A percentile compares a stretch with the other conserved stretches of the same genome.
These are phyloP conservation scores for Termitomyces bulborhizus DNA, from an alignment of 768 basidiomycete genomes.

Conservation along the genomic window DNA sequence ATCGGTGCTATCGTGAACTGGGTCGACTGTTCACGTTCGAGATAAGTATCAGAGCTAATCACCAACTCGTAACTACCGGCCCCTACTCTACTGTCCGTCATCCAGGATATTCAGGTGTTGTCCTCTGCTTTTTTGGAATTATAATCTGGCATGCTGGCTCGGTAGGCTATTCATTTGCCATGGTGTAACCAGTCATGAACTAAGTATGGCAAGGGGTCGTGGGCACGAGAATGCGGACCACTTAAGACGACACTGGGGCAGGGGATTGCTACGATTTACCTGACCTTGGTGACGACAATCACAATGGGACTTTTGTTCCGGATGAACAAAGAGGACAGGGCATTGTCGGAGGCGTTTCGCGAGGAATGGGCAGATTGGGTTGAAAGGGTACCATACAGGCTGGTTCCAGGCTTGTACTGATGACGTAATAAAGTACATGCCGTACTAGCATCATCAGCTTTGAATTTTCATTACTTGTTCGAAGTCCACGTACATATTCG, in stretches of 20 bases:
- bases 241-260: constrained; percentile 26
- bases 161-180: constrained; percentile 19
- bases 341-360: constrained; percentile 33
- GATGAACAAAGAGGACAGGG: constrained; percentile 40
- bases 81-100: constrained; percentile 45
- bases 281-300: constrained; percentile 24
- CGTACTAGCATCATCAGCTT: too few relatives aligned
- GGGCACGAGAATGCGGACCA: constrained; percentile 36
- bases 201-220: constrained; percentile 31
- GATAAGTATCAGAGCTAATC: constrained; percentile 39
- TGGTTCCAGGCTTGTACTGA: constrained; percentile 43
- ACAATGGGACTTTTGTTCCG: constrained; percentile 29
- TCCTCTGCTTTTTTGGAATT: constrained; percentile 29
- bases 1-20: constrained; percentile 38
- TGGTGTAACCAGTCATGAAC: background rate
- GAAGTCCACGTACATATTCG: background rate
- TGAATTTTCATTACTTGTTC: background rate
- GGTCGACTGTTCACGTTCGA: constrained; percentile 47
- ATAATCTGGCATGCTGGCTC: constrained; percentile 27
- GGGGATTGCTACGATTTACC: constrained; percentile 18
- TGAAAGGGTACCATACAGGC: constrained; percentile 35
- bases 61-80: constrained; percentile 40
- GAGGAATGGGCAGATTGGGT: constrained; percentile 40
- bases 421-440: constrained; percentile 2
- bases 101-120: constrained; percentile 42